Percentiles rank a stretch among this genome's conserved stretches.
Conservation (phyloP, 257 asterid species). For the Apocynum venetum region DNA sequence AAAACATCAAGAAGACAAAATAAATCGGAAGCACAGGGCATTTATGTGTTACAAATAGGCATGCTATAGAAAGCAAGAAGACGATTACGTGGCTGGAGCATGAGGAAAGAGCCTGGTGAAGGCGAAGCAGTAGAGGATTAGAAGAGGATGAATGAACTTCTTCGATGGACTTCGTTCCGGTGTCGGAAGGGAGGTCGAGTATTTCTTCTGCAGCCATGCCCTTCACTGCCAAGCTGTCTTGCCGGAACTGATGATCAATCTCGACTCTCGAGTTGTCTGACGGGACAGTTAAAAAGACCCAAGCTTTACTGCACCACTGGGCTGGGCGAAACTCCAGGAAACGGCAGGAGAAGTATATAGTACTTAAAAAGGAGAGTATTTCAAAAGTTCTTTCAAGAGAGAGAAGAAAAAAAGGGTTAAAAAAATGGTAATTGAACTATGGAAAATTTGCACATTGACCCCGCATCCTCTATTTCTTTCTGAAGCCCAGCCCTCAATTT, state of each 20-base stretch:
- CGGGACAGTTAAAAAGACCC: no score
- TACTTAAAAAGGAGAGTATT: not conserved
- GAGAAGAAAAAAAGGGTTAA: not conserved
- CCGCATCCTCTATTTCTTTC: not conserved
- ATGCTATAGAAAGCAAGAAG: not conserved
- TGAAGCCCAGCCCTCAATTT: not conserved
- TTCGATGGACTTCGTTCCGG: not conserved
- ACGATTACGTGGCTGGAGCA: not conserved
- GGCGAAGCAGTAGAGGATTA: conserved; percentile 10
- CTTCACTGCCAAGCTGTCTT: not conserved
- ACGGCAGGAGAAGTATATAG: not conserved
- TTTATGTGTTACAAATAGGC: not conserved
- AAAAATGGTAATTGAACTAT: not conserved
- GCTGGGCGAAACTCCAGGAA: not conserved
- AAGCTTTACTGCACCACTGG: not conserved
- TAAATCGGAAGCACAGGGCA: not conserved
- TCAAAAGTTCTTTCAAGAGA: not conserved
- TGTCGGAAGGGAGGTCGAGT: not conserved
- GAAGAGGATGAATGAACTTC: not conserved
- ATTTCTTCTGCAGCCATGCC: not conserved
- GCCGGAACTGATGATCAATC: not conserved
- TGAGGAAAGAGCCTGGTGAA: not conserved
- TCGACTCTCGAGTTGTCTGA: no score
- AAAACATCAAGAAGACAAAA: not conserved
- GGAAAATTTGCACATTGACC: not conserved